Conservation (phyloP, 345 rosid genomes). For the Lepidium africanum region DNA sequence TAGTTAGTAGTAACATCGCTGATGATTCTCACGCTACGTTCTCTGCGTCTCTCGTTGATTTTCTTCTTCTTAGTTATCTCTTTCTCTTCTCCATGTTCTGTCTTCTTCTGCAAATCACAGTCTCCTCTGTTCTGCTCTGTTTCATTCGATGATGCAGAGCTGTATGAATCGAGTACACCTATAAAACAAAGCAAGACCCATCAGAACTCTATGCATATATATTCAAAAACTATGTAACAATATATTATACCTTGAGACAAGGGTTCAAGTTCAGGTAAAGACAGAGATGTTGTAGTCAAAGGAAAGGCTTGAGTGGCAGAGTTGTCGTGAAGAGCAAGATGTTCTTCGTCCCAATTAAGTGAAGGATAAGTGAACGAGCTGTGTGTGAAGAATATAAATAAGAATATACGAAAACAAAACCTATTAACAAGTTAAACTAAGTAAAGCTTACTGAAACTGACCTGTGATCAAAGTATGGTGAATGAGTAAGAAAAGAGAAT, state of each 20-base stretch:
- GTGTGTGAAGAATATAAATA: background rate
- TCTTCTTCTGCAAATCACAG: background rate
- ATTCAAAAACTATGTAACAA: background rate
- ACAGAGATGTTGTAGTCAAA: slow-evolving; percentile 21
- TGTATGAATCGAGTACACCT: slow-evolving; percentile 22
- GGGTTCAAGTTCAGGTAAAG: slow-evolving; percentile 29
- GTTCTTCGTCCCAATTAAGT: slow-evolving; percentile 32
- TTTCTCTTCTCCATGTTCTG: background rate
- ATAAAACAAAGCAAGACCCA: background rate
- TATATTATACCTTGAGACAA: slow-evolving; percentile 26
- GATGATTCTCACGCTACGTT: slow-evolving; percentile 1
- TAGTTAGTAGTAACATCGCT: background rate
- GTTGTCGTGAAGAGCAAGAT: slow-evolving; percentile 16
- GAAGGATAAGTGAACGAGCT: slow-evolving; percentile 6
- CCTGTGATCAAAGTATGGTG: slow-evolving; percentile 15
- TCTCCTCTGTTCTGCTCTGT: slow-evolving; percentile 27
- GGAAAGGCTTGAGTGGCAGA: slow-evolving; percentile 19
- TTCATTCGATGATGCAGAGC: slow-evolving; percentile 29
- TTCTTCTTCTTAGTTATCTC: slow-evolving; percentile 11
- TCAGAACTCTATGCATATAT: background rate
- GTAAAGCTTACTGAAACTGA: background rate
- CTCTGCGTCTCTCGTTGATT: background rate
- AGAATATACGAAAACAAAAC: background rate
- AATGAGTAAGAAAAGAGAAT: slow-evolving; percentile 4
- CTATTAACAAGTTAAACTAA: background rate